Evolutionary conservation across 176 grass and related monocot genomes (phyloP), one percentile per base, ranked within the genome.

Genomic region (Aechmea fasciata): DNA sequence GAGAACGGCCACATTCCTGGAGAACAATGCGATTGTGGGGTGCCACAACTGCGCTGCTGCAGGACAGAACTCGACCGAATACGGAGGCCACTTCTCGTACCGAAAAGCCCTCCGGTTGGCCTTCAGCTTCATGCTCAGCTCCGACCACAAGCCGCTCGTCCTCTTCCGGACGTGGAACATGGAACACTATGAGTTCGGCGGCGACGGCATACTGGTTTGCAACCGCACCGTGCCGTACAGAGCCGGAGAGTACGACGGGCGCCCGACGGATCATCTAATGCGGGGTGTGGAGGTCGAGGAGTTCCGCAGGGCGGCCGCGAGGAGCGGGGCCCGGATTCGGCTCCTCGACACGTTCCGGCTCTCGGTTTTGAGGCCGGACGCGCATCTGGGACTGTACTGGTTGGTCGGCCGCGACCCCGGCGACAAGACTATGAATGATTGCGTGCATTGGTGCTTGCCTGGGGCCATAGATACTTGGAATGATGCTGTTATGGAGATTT

Each of bases 361-460:
- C 25, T 90, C 94, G 0, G 62, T 93, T 70, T 50, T 90, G 13
- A 74, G 95, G 69, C 95, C 95, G 24, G 90, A 99, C 15, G 84
- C 82, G 2, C 95, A 99, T 69, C 8, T 90, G 0, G 95, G 95
- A 8, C 89, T 84, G 49, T 99, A 85, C 71, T 78, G 87, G 62
- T 66, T 48, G 3, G 87, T 75, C 33, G 90, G 86, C 68, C 95
- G 90, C 23, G 5, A 61, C 91, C 76, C 6, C 23, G 72, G 2
- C 69, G 82, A 17, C 72, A 22, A 10, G 55, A 73, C 87, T 29
- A 82, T 87, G 67, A 88, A 90, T 69, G 95, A 94, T 74, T 99
- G 95, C 68, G 62, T 90, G 47, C 90, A 99, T 73, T 99, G 94
- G 94, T 94, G 95, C 72, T 67, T 99, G 69, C 90, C 95, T 0